These are phyloP conservation scores for Biancaea sappan DNA, from an alignment of 306 rosid species.

Conservation along the genomic window DNA sequence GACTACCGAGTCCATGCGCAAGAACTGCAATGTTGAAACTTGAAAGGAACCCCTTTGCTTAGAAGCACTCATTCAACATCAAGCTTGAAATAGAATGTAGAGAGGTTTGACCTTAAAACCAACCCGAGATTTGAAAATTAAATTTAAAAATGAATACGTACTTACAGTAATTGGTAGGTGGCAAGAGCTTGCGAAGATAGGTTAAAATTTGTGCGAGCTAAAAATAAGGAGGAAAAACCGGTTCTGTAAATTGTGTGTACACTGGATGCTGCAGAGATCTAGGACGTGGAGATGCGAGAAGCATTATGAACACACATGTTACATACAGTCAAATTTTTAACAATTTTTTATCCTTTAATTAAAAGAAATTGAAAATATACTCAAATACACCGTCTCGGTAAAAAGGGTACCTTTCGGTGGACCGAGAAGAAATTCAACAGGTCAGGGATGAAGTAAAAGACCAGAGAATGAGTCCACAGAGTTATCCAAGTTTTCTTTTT, in stretches of 20 bases:
- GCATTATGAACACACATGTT: neutral
- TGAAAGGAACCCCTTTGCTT: neutral
- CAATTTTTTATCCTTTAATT: neutral
- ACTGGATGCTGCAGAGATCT: neutral
- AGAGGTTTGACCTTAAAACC: neutral
- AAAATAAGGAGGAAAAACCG: neutral
- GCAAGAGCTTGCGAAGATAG: no score
- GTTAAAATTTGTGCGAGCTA: neutral
- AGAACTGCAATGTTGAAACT: slow-evolving; percentile 6
- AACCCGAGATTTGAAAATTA: neutral
- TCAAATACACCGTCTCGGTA: neutral
- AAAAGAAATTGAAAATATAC: neutral
- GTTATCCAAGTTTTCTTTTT: neutral
- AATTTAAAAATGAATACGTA: neutral
- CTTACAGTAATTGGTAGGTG: neutral
- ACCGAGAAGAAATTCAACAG: neutral
- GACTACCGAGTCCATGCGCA: neutral
- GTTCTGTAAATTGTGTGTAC: neutral
- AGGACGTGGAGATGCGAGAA: neutral
- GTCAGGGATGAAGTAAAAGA: neutral
- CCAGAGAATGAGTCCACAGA: neutral
- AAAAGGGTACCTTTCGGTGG: neutral
- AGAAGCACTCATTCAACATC: neutral
- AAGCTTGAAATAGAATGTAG: neutral
- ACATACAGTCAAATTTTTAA: neutral